phyloP scores from a whole-genome alignment of 2,329 filamentous ascomycete species.

The Arthrobotrys megalospora region DNA sequence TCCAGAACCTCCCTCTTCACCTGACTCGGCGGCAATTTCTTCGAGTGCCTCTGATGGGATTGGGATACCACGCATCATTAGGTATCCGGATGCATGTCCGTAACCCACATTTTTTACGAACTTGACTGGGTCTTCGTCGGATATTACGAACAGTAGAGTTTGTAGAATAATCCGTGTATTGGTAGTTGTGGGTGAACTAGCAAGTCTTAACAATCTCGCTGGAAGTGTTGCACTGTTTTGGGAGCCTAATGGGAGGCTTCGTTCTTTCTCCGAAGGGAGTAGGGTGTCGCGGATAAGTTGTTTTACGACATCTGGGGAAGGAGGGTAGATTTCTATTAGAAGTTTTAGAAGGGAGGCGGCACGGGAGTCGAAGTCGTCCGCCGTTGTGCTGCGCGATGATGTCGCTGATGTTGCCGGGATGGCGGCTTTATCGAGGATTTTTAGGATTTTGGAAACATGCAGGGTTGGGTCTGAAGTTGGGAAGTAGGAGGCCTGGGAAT shows the following conservation, averaged over 20 bases:
- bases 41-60: constrained; percentile 77
- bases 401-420: not conserved
- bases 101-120: constrained; percentile 96
- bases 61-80: constrained; percentile 86
- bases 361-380: constrained; percentile 78
- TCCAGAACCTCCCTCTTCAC: constrained; percentile 66
- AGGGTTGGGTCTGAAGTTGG: constrained; percentile 65
- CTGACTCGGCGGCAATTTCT: constrained; percentile 23
- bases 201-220: constrained; percentile 82
- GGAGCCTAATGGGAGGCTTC: constrained; percentile 80
- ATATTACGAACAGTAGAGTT: constrained; percentile 87
- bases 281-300: constrained; percentile 77
- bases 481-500: constrained; percentile 74
- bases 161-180: constrained; percentile 82
- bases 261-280: constrained; percentile 81
- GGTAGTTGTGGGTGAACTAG: constrained; percentile 79
- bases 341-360: constrained; percentile 82
- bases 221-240: constrained; percentile 78
- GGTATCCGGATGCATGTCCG: constrained; percentile 90
- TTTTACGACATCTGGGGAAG: constrained; percentile 76
- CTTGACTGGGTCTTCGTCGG: constrained; percentile 81
- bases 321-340: constrained; percentile 79
- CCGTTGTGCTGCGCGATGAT: not conserved
- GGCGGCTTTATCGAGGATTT: constrained; percentile 43
- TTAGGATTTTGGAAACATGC: constrained; percentile 72